Base-by-base conservation (phyloP, 306 rosid species). In the Acacia acuminata region DNA sequence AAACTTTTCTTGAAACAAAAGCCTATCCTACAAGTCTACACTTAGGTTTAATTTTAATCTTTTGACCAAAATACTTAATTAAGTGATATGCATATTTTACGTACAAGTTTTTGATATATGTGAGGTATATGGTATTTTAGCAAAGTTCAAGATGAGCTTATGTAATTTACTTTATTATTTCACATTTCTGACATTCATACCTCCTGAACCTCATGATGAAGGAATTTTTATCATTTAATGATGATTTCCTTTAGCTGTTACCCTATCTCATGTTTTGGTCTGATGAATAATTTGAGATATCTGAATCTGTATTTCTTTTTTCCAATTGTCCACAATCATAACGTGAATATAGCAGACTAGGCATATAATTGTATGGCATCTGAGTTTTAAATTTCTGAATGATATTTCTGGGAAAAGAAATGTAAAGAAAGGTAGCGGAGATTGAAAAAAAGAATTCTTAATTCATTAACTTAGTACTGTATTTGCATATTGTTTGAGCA, bases 381-480 rank as follows among this genome's bases (percentile, higher is more conserved):
- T 73, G 71, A 56, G 55, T 16, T 48, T 60, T n/a, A 76, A 43
- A 58, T 75, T 80, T 64, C 65, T 40, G 32, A 63, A 32, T 36
- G 45, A 43, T 55, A 19, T 66, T 30, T 65, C 43, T 14, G n/a
- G 15, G 67, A 65, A 30, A 65, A 65, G 11, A 32, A 65, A 15
- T 38, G 14, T 36, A 38, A 36, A 67, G 45, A 16, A 36, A 67
- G 45, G 17, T 20, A 10, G 22, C 68, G 66, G 56, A 77, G 61
- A 47, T 76, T 38, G 77, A 32, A 44, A 76, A 79, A 82, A 48
- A 34, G 44, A 45, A 43, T 20, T 75, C 79, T 72, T 64, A 32
- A 34, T 69, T 42, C 16, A 47, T 22, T 60, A 77, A 61, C 69
- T 27, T 25, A 32, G 43, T 50, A 56, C 58, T 56, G 48, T 60